phyloP scores from a whole-genome alignment of 441 rosid species.

The Erysimum cheiri region DNA sequence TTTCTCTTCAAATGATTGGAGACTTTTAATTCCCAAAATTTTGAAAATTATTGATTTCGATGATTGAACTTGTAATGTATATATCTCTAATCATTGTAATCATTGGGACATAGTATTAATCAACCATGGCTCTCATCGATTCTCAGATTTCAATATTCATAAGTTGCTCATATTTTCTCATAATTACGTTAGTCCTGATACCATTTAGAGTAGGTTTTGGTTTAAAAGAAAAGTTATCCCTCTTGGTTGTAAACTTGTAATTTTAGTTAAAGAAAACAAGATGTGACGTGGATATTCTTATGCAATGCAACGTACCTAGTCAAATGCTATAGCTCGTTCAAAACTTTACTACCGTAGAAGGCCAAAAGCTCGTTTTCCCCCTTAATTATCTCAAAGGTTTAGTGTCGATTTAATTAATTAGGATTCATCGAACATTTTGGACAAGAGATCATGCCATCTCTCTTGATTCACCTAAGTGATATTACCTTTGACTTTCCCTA shows the following conservation, averaged over 20 bases:
- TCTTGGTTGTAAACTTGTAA: not conserved
- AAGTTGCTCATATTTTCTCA: not conserved
- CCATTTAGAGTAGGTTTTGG: not conserved
- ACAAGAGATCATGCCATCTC: conserved; percentile 10
- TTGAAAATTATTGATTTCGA: conserved; percentile 26
- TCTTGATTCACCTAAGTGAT: not conserved
- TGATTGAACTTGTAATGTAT: conserved; percentile 23
- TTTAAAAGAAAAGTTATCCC: not conserved
- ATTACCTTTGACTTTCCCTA: conserved; percentile 16
- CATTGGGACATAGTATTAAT: conserved; percentile 14
- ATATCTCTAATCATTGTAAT: conserved; percentile 28
- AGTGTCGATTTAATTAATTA: not conserved
- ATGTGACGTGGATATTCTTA: conserved; percentile 1
- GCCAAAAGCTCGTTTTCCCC: not conserved
- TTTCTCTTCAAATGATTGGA: conserved; percentile 41
- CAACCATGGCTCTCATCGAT: conserved; percentile 1
- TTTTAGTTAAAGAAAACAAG: not conserved
- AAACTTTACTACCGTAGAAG: conserved; percentile 10
- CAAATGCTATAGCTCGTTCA: conserved; percentile 12
- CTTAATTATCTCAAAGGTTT: not conserved
- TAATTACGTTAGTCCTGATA: not conserved
- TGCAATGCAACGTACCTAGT: conserved; percentile 29
- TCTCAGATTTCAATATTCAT: not conserved
- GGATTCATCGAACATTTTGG: conserved; percentile 13
- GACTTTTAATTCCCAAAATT: not conserved